A percentile compares a stretch with the other conserved stretches of the same genome.
phyloP scores from a whole-genome alignment of 257 asterid species.

The Solanum raphanifolium region DNA sequence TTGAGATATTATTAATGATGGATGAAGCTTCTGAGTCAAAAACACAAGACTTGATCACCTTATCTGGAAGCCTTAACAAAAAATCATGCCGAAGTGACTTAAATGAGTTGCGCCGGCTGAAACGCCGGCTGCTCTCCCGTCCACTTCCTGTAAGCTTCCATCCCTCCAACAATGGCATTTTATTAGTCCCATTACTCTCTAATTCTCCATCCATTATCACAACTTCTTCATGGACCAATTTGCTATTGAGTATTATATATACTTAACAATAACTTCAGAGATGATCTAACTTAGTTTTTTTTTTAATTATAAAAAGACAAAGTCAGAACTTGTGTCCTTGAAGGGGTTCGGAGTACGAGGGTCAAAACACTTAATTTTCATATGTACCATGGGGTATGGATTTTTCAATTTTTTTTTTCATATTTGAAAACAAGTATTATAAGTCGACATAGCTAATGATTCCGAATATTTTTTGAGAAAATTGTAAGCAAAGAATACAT shows the following conservation, averaged over 20 bases:
- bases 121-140: conserved; percentile 29
- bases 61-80: conserved; percentile 53
- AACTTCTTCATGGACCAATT: not conserved
- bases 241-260: not conserved
- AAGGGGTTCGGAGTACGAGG: not conserved
- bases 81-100: conserved; percentile 52
- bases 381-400: too few species aligned
- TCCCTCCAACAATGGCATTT: conserved; percentile 39
- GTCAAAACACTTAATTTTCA: not conserved
- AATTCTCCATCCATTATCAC: not conserved
- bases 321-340: not conserved
- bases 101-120: conserved; percentile 61
- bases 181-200: not conserved
- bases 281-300: not conserved
- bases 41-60: conserved; percentile 38
- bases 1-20: conserved; percentile 27
- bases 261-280: not conserved
- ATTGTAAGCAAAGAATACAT: not conserved
- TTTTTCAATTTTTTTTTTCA: not conserved
- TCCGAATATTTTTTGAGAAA: not conserved
- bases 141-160: conserved; percentile 34
- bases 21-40: conserved; percentile 31
- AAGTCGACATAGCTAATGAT: not conserved
- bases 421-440: not conserved
- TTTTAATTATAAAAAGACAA: not conserved